phyloP scores from a whole-genome alignment of 2,329 filamentous ascomycete genomes.

The Juglanconis juglandina region DNA sequence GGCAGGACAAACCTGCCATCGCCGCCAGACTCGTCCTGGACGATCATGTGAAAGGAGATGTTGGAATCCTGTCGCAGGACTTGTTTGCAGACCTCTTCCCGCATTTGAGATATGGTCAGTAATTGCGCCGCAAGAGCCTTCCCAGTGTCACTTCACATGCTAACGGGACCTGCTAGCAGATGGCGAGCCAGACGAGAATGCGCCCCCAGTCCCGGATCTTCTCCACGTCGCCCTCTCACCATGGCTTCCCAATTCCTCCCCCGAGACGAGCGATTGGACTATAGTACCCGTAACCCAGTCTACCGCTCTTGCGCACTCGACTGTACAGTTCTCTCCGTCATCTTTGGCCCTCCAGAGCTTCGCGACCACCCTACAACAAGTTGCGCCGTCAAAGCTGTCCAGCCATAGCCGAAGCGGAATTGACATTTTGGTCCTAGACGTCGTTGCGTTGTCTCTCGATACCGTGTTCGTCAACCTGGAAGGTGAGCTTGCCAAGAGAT shows the following conservation, averaged over 20 bases:
- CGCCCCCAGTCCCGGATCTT: constrained; percentile 33
- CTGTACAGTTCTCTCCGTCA: constrained; percentile 71
- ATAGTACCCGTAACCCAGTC: constrained; percentile 72
- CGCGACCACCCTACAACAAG: constrained; percentile 65
- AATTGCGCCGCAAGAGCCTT: constrained; percentile 12
- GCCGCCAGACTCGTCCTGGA: constrained; percentile 80
- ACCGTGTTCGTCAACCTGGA: constrained; percentile 85
- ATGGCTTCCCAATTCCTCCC: constrained; percentile 59
- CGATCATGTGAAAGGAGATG: constrained; percentile 78
- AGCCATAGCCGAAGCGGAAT: constrained; percentile 72
- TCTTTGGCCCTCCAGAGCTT: constrained; percentile 77
- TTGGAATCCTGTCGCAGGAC: constrained; percentile 83
- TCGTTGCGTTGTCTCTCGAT: constrained; percentile 74
- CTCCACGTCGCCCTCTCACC: constrained; percentile 71
- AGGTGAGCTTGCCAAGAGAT: constrained; percentile 70
- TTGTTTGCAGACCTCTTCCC: constrained; percentile 80
- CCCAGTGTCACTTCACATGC: not conserved
- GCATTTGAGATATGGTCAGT: constrained; percentile 51
- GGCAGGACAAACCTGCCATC: constrained; percentile 70
- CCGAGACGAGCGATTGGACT: constrained; percentile 73
- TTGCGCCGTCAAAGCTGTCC: constrained; percentile 72
- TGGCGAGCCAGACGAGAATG: constrained; percentile 7
- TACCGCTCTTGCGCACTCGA: constrained; percentile 67
- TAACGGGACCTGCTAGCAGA: constrained; percentile 9
- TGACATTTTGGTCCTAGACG: constrained; percentile 79